Percentiles rank a stretch among this genome's conserved stretches.
Evolutionary conservation across 2,329 filamentous ascomycete species (phyloP).

Genomic region (Epichloe elymi): DNA sequence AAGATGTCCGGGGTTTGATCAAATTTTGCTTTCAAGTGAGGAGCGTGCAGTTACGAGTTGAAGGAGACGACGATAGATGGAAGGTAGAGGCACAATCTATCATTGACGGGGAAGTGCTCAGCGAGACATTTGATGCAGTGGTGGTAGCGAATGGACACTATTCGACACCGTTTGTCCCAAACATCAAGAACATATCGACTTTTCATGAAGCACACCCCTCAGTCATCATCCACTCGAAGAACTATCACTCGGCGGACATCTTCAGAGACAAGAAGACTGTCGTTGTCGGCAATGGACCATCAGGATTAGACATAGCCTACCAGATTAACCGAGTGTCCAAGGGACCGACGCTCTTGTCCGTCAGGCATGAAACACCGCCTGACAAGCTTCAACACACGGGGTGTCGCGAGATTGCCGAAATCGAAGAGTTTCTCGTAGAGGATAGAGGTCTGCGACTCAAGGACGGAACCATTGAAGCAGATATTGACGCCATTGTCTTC

Average conservation of each 20-base stretch:
- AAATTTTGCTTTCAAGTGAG: constrained; percentile 57
- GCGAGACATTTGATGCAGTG: constrained; percentile 55
- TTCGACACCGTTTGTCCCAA: constrained; percentile 52
- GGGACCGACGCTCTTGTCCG: constrained; percentile 52
- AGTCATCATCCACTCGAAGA: constrained; percentile 62
- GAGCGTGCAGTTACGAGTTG: constrained; percentile 30
- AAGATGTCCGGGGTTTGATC: constrained; percentile 53
- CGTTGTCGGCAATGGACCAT: constrained; percentile 73
- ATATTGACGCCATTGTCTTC: constrained; percentile 68
- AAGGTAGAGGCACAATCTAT: constrained; percentile 41
- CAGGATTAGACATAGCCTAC: constrained; percentile 67
- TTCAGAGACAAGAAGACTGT: constrained; percentile 63
- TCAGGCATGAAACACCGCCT: constrained; percentile 33
- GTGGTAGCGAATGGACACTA: constrained; percentile 68
- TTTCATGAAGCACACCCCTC: constrained; percentile 49
- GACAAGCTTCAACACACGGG: constrained; percentile 31
- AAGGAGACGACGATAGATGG: constrained; percentile 40
- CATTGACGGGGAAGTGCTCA: constrained; percentile 23
- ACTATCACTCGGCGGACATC: constrained; percentile 53
- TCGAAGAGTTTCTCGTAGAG: constrained; percentile 40
- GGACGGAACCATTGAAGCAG: constrained; percentile 48
- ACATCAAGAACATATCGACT: constrained; percentile 41
- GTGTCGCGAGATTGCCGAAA: constrained; percentile 41
- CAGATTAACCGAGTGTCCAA: constrained; percentile 55
- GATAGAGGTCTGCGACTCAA: constrained; percentile 51